phyloP scores from a whole-genome alignment of 176 grass and related monocot genomes.

The Oryza glumipatula region DNA sequence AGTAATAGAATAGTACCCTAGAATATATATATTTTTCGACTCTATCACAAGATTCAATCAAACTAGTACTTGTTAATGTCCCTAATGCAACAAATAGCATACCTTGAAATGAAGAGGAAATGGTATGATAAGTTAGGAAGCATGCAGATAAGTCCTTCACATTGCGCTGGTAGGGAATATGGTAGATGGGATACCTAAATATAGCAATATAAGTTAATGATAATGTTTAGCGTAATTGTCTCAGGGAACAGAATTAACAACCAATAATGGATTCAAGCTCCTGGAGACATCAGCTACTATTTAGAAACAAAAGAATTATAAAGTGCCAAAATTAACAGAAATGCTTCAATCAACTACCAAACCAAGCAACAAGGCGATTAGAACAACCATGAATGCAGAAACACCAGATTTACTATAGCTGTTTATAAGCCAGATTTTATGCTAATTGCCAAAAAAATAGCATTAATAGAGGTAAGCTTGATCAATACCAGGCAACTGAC shows the following conservation, averaged over 20 bases:
- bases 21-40: too few species aligned
- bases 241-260: neutral
- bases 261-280: slow-evolving; percentile 16
- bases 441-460: neutral
- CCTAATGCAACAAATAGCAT: slow-evolving; percentile 38
- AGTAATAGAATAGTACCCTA: slow-evolving; percentile 9
- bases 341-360: slow-evolving; percentile 19
- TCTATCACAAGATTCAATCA: slow-evolving; percentile 27
- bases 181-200: slow-evolving; percentile 95
- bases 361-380: slow-evolving; percentile 14
- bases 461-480: slow-evolving; percentile 17
- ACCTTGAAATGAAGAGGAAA: slow-evolving; percentile 85
- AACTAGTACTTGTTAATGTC: neutral
- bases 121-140: slow-evolving; percentile 90
- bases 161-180: slow-evolving; percentile 73
- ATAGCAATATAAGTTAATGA: slow-evolving; percentile 41
- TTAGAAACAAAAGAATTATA: slow-evolving; percentile 8
- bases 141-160: slow-evolving; percentile 71
- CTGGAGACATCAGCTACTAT: slow-evolving; percentile 9
- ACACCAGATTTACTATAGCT: neutral
- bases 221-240: neutral
- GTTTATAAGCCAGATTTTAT: slow-evolving; percentile 7
- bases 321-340: slow-evolving; percentile 8
- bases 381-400: neutral
- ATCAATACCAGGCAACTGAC: slow-evolving; percentile 89